Evolutionary conservation across 1,284 basidiomycete genomes (phyloP), one percentile per base, ranked within the genome.

Genomic region (Malassezia obtusa): DNA sequence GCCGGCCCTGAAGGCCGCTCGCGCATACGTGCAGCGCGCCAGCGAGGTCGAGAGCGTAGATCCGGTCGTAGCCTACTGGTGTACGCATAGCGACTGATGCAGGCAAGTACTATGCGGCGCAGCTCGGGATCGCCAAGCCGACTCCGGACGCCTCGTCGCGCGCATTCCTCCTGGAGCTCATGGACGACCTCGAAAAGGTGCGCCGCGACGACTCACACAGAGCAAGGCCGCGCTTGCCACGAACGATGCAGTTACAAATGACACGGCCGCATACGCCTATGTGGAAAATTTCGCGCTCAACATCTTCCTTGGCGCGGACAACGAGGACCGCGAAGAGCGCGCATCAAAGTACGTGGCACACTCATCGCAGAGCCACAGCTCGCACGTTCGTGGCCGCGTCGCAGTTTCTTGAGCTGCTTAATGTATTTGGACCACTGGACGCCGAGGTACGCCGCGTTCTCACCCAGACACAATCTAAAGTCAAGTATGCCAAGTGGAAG

Each of bases 261-360:
- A 94, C 65, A 77, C 81, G 1, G 88, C 83, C 0, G 87, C 86
- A 45, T 80, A 84, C 1, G 89, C 89, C 3, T 90, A 90, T 69
- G 82, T 95, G 26, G 89, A 94, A 77, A 90, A 90, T 77, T 95
- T 95, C 78, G 91, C 88, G 1, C 76, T 92, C 31, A 85, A 81
- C 59, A 83, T 96, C 24, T 98, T 96, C 75, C 77, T 79, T 10
- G 79, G 80, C 50, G 91, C 92, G n/a, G 91, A 98, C 72, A 84
- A 86, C 61, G 87, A 91, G 70, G 91, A 95, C 72, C 78, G 89
- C 37, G 79, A 77, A 14, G 89, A 86, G 0, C 79, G 78, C 46
- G 83, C 84, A 12, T 86, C 83, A 40, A 82, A 83, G 88, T 85
- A 64, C 51, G 75, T 67, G 25, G 15, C 19, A 8, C 6, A 15